A percentile compares a stretch with the other conserved stretches of the same genome.
These are phyloP conservation scores for Pythium periplocum DNA, from an alignment of 352 stramenopile species.

Conservation along the genomic window DNA sequence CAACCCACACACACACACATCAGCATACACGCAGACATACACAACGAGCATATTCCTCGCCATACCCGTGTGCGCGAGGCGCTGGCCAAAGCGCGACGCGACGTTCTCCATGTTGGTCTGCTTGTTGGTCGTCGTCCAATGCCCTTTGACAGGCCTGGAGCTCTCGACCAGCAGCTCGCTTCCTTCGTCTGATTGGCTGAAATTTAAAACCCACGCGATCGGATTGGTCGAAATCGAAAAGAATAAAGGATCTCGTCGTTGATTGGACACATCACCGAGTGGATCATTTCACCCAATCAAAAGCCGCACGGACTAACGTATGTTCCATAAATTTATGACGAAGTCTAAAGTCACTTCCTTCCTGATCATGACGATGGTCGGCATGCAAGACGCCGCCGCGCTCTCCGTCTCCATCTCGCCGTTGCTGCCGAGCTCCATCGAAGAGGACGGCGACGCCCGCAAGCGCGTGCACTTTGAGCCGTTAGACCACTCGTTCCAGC, in stretches of 20 bases:
- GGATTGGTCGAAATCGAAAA: too few species aligned
- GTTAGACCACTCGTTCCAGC: constrained; percentile 41
- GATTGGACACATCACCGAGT: constrained; percentile 1
- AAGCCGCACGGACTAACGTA: too few species aligned
- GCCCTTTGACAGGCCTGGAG: background rate
- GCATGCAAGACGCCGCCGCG: constrained; percentile 21
- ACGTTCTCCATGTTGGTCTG: constrained; percentile 51
- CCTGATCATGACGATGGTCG: too few species aligned
- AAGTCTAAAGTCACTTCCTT: too few species aligned
- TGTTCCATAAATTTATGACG: too few species aligned
- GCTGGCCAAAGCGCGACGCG: constrained; percentile 78
- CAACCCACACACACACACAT: constrained; percentile 8
- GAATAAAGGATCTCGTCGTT: too few species aligned
- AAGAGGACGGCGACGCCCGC: constrained; percentile 35
- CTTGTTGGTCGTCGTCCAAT: constrained; percentile 1
- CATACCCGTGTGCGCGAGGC: constrained; percentile 76
- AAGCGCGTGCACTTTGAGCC: constrained; percentile 72
- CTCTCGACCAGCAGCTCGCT: constrained; percentile 13
- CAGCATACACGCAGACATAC: background rate
- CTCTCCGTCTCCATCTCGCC: constrained; percentile 77
- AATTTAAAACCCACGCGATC: background rate
- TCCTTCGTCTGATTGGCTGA: constrained; percentile 9
- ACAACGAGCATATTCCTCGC: background rate
- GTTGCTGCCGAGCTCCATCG: constrained; percentile 70
- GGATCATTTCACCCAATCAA: constrained; percentile 10